Percentiles rank a stretch among this genome's conserved stretches.
Conservation (phyloP, 352 stramenopile species). For the Globisporangium parvum region DNA sequence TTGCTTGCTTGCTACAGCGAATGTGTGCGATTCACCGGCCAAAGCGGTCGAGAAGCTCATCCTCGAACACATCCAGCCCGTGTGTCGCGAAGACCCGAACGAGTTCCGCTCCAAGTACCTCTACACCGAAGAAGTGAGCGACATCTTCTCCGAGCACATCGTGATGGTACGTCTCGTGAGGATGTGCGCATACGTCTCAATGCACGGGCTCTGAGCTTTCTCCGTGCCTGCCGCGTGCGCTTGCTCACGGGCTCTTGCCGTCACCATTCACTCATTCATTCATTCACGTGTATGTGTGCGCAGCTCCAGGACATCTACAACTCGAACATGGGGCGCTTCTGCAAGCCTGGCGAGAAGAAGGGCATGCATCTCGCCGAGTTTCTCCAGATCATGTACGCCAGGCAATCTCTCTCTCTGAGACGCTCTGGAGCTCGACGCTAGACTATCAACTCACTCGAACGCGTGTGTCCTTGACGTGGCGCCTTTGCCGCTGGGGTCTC, state of each 20-base stretch:
- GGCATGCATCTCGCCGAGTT: conserved; percentile 73
- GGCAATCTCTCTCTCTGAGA: background rate
- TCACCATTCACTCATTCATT: background rate
- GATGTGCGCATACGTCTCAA: too few species aligned
- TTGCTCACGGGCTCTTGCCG: too few species aligned
- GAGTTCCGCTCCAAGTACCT: conserved; percentile 65
- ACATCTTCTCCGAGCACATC: conserved; percentile 66
- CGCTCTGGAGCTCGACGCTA: background rate
- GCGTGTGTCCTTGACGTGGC: background rate
- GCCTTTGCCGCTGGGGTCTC: background rate
- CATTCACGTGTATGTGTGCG: background rate
- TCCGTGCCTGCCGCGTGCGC: too few species aligned
- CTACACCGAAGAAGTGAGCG: conserved; percentile 74
- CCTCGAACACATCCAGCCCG: conserved; percentile 44
- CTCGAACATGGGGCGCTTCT: conserved; percentile 66
- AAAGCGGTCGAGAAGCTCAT: conserved; percentile 70
- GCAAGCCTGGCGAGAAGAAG: conserved; percentile 70
- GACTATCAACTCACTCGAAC: background rate
- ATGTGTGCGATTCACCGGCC: conserved; percentile 53
- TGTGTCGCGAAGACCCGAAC: conserved; percentile 52
- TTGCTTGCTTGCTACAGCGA: conserved; percentile 23
- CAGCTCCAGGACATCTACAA: conserved; percentile 74
- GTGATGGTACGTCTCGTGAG: conserved; percentile 35
- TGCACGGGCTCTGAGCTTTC: too few species aligned
- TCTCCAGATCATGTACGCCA: conserved; percentile 37